phyloP scores from a whole-genome alignment of 192 early-diverging fungal species.

The Umbelopsis ramanniana region DNA sequence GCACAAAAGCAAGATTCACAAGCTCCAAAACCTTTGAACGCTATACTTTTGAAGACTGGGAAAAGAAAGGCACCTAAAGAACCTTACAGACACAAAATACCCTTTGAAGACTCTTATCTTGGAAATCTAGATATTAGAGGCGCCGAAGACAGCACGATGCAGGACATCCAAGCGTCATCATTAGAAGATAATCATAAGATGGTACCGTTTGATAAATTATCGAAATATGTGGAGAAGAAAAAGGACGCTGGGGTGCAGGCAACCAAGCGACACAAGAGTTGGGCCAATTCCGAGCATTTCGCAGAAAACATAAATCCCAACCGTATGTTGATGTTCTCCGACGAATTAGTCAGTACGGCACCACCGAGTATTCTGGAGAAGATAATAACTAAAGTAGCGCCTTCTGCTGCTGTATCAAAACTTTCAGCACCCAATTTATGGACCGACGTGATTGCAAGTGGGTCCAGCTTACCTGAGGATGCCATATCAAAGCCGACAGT shows the following conservation, averaged over 20 bases:
- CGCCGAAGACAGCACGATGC: slow-evolving; percentile 12
- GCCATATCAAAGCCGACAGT: not conserved
- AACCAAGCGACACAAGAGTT: slow-evolving; percentile 17
- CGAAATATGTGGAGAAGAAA: slow-evolving; percentile 15
- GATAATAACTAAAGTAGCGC: slow-evolving; percentile 28
- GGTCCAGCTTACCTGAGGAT: slow-evolving; percentile 11
- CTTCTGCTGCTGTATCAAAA: slow-evolving; percentile 32
- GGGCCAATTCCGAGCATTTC: not conserved
- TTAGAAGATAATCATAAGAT: not conserved
- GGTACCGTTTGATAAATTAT: slow-evolving; percentile 8
- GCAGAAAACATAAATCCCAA: slow-evolving; percentile 8
- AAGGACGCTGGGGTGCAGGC: slow-evolving; percentile 11
- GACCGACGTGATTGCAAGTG: slow-evolving; percentile 27
- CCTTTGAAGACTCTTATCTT: slow-evolving; percentile 38
- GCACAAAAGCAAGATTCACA: not conserved
- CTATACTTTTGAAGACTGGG: not conserved
- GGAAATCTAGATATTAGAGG: slow-evolving; percentile 16
- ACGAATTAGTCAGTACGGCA: slow-evolving; percentile 17
- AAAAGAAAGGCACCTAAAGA: slow-evolving; percentile 14
- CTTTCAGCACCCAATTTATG: slow-evolving; percentile 37
- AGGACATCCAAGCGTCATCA: slow-evolving; percentile 18
- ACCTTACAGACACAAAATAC: slow-evolving; percentile 35
- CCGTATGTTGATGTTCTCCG: slow-evolving; percentile 3
- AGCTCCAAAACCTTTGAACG: not conserved
- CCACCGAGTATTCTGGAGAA: slow-evolving; percentile 23